These are phyloP conservation scores for Hyaloscypha variabilis DNA, from an alignment of 495 filamentous ascomycete genomes.

Conservation along the genomic window DNA sequence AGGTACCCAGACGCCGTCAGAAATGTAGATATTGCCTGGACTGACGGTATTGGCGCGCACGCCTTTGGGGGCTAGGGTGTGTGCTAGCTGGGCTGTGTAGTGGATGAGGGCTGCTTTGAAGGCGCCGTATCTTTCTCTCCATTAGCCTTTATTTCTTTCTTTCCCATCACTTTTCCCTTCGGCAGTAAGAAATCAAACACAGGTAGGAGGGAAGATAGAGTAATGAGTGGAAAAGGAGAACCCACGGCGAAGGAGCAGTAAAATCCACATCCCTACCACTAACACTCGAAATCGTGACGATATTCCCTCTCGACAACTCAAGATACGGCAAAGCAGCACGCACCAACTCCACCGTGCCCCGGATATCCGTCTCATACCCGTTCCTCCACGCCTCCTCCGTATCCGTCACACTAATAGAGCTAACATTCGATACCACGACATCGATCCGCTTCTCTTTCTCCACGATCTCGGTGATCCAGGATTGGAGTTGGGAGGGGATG, in stretches of 20 bases:
- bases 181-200: too few relatives aligned
- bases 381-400: background rate
- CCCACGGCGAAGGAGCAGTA: slow-evolving; percentile 7
- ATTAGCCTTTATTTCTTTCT: background rate
- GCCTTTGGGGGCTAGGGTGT: slow-evolving; percentile 4
- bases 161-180: too few relatives aligned
- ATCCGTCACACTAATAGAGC: background rate
- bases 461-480: background rate
- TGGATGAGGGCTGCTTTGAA: slow-evolving; percentile 13
- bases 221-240: background rate
- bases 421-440: slow-evolving; percentile 5
- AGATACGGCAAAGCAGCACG: slow-evolving; percentile 3
- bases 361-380: slow-evolving; percentile 3
- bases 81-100: slow-evolving; percentile 6
- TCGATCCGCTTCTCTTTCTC: slow-evolving; percentile 1
- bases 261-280: slow-evolving; percentile 8
- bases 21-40: slow-evolving; percentile 8
- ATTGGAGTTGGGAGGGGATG: background rate
- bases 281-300: slow-evolving; percentile 7
- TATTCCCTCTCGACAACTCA: background rate
- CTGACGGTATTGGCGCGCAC: slow-evolving; percentile 6
- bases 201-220: background rate
- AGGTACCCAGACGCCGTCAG: background rate
- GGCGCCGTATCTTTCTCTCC: background rate
- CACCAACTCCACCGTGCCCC: background rate